Conservation (phyloP, 441 rosid species). For the Capsella rubella region DNA sequence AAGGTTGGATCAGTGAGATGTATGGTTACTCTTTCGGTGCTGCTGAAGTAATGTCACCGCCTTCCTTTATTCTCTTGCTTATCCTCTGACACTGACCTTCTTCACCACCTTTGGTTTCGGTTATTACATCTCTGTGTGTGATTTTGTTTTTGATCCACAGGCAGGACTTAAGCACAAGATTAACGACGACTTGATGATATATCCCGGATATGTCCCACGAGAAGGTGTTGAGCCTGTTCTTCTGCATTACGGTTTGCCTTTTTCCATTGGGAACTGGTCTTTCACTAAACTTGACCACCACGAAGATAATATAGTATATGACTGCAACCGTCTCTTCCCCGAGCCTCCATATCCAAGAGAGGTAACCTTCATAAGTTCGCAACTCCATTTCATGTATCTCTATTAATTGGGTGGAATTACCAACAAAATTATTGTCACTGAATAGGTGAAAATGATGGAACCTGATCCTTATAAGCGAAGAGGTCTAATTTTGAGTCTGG, state of each 20-base stretch:
- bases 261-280: constrained; percentile 94
- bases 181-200: constrained; percentile 87
- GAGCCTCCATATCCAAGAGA: constrained; percentile 99
- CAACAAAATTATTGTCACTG: constrained; percentile 25
- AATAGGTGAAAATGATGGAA: constrained; percentile 79
- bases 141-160: constrained; percentile 48
- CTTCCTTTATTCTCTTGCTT: constrained; percentile 15
- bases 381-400: not conserved
- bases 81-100: not conserved
- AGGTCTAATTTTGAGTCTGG: constrained; percentile 68
- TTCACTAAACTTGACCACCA: constrained; percentile 90
- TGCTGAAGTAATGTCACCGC: constrained; percentile 70
- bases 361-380: constrained; percentile 50
- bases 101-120: not conserved
- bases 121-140: not conserved
- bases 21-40: constrained; percentile 99
- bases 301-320: constrained; percentile 90
- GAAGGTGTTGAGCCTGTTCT: constrained; percentile 89
- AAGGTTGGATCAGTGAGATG: constrained; percentile 99
- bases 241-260: constrained; percentile 92
- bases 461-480: constrained; percentile 65
- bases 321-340: constrained; percentile 88
- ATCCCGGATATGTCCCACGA: constrained; percentile 91
- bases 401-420: constrained; percentile 15
- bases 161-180: constrained; percentile 97